Evolutionary conservation across 2,329 filamentous ascomycete species (phyloP).

Genomic region (Dothideomycetes sp.): DNA sequence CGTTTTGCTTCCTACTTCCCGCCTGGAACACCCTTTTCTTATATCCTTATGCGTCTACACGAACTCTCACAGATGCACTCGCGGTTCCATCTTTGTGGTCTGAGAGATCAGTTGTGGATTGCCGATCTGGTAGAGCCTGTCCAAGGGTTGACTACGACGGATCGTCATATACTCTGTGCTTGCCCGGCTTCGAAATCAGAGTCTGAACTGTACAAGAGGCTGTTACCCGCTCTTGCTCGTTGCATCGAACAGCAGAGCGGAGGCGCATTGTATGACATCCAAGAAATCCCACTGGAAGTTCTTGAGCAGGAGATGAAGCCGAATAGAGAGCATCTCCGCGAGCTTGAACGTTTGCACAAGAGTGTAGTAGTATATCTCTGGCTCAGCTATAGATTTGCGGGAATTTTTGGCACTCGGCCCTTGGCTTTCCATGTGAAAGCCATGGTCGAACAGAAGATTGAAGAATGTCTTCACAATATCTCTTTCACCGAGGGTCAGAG

Average conservation of each 20-base stretch:
- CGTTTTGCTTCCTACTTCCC: conserved; percentile 77
- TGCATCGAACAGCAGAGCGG: conserved; percentile 59
- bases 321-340: conserved; percentile 50
- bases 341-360: conserved; percentile 72
- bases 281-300: conserved; percentile 60
- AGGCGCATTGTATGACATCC: conserved; percentile 63
- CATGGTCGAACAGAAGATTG: conserved; percentile 68
- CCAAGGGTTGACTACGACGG: conserved; percentile 55
- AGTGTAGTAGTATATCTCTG: conserved; percentile 79
- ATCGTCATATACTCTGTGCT: conserved; percentile 66
- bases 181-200: conserved; percentile 57
- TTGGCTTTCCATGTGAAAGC: conserved; percentile 72
- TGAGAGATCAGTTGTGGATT: conserved; percentile 54
- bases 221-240: conserved; percentile 56
- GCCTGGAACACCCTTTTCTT: conserved; percentile 68
- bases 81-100: conserved; percentile 60
- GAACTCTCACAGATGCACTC: conserved; percentile 56
- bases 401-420: conserved; percentile 65
- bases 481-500: conserved; percentile 30
- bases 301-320: conserved; percentile 50
- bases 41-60: conserved; percentile 66
- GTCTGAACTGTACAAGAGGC: conserved; percentile 30
- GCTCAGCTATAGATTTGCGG: conserved; percentile 81
- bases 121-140: conserved; percentile 68
- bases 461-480: conserved; percentile 51